These are phyloP conservation scores for Ceratobasidium sp. DNA, from an alignment of 1,284 basidiomycete species.

Conservation along the genomic window DNA sequence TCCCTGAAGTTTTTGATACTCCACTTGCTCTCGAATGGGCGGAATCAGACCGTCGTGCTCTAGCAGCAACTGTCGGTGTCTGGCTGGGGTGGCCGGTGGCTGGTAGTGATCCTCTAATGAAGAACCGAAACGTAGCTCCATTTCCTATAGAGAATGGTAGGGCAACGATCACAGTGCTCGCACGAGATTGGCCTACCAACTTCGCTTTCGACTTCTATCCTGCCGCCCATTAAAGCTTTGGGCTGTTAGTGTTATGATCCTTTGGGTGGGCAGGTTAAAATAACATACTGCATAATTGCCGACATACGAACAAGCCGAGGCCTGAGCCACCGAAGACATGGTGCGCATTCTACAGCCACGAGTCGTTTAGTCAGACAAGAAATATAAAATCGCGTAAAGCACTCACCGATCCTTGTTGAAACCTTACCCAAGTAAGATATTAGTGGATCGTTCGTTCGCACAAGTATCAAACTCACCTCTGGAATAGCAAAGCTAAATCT, in stretches of 20 bases:
- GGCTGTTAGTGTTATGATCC: not conserved
- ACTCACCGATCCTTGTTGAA: constrained; percentile 49
- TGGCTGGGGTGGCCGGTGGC: not conserved
- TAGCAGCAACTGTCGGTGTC: not conserved
- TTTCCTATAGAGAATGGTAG: constrained; percentile 38
- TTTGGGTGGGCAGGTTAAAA: not conserved
- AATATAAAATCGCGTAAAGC: not conserved
- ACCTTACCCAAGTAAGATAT: constrained; percentile 41
- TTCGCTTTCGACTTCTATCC: constrained; percentile 49
- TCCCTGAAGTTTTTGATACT: constrained; percentile 31
- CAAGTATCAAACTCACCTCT: constrained; percentile 41
- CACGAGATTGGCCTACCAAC: constrained; percentile 22
- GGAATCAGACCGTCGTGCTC: constrained; percentile 7
- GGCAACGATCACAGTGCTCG: not conserved
- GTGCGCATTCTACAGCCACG: constrained; percentile 40
- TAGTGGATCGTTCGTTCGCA: not conserved
- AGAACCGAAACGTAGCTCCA: constrained; percentile 52
- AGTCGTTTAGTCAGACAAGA: not conserved
- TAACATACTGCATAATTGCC: constrained; percentile 48
- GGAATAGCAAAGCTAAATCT: constrained; percentile 47
- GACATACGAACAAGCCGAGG: constrained; percentile 49
- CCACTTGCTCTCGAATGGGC: constrained; percentile 10
- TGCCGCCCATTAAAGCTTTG: constrained; percentile 49
- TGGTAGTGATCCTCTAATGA: constrained; percentile 45
- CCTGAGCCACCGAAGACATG: constrained; percentile 51